Percentiles rank a stretch among this genome's conserved stretches.
phyloP scores from a whole-genome alignment of 176 grass and related monocot genomes.

The Carex myosuroides region DNA sequence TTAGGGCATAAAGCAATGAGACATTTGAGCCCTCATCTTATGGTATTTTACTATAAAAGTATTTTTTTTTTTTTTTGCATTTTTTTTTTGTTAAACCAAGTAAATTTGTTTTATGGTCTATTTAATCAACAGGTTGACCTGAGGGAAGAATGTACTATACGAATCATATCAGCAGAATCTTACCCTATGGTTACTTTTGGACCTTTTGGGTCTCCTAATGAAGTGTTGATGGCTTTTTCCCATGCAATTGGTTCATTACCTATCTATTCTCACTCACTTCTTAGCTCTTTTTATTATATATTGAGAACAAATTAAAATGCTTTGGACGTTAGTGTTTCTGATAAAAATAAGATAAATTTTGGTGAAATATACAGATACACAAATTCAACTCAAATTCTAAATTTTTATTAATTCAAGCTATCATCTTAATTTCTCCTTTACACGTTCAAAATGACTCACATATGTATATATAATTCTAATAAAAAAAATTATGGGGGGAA shows the following conservation, averaged over 20 bases:
- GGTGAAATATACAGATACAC: too few relatives aligned
- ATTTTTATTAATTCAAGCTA: too few relatives aligned
- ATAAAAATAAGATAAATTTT: too few relatives aligned
- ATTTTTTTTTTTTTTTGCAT: background rate
- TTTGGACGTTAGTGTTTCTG: background rate
- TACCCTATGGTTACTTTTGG: constrained; percentile 85
- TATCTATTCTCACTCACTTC: constrained; percentile 10
- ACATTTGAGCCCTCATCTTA: background rate
- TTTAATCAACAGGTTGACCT: constrained; percentile 57
- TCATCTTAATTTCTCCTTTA: too few relatives aligned
- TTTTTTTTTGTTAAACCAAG: background rate
- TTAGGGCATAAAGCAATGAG: too few relatives aligned
- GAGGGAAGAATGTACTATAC: constrained; percentile 48
- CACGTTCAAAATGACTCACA: too few relatives aligned
- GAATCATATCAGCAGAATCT: constrained; percentile 41
- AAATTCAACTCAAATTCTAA: too few relatives aligned
- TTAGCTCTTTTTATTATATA: background rate
- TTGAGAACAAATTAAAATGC: background rate
- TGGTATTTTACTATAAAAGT: background rate
- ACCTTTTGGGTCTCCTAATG: constrained; percentile 57
- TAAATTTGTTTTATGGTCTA: constrained; percentile 4
- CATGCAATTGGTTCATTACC: constrained; percentile 66
- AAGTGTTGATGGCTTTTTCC: constrained; percentile 65
- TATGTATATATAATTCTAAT: too few relatives aligned
- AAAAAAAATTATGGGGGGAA: too few relatives aligned